phyloP scores from a whole-genome alignment of 495 filamentous ascomycete genomes.

The Aspergillus carlsbadensis region DNA sequence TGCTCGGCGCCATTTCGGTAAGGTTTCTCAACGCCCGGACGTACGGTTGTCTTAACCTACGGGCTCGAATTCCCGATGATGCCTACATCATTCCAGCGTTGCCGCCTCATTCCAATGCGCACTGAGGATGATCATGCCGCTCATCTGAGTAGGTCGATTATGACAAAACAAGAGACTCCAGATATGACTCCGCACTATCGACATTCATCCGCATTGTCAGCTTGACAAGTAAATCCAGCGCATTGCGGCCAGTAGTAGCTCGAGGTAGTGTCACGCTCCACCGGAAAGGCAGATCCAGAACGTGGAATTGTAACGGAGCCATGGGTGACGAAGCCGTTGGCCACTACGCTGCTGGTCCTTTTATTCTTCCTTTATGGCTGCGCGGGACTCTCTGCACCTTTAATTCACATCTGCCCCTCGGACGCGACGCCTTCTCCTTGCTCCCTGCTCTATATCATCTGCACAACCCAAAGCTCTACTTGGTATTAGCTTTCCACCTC shows the following conservation, averaged over 20 bases:
- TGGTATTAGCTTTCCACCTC: background rate
- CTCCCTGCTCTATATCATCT: background rate
- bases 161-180: background rate
- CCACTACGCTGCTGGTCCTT: constrained; percentile 6
- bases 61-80: background rate
- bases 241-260: constrained; percentile 5
- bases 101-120: background rate
- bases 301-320: constrained; percentile 21
- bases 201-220: background rate
- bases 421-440: background rate
- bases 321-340: constrained; percentile 14
- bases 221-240: background rate
- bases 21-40: background rate
- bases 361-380: background rate
- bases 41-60: background rate
- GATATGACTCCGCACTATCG: background rate
- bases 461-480: background rate
- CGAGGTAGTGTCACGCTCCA: constrained; percentile 21
- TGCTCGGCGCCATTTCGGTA: background rate
- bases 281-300: constrained; percentile 16
- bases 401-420: background rate
- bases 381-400: background rate
- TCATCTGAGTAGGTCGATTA: background rate
- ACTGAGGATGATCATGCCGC: background rate
- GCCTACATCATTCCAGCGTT: background rate